Evolutionary conservation across 495 filamentous ascomycete species (phyloP).

Genomic region (Xylaria cubensis): DNA sequence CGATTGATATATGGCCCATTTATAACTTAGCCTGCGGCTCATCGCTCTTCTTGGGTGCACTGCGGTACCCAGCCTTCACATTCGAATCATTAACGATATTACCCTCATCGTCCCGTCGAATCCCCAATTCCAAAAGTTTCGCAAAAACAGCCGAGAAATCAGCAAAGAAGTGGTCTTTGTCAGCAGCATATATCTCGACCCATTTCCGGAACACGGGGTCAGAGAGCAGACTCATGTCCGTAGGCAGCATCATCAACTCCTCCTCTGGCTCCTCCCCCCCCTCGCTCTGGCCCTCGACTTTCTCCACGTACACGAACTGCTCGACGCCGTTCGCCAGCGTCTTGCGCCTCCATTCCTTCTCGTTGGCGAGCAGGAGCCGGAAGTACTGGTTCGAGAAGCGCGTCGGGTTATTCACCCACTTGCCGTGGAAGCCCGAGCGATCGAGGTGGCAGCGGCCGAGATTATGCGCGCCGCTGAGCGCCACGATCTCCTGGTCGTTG

Average conservation of each 20-base stretch:
- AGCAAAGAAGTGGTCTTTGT: slow-evolving; percentile 67
- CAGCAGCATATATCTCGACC: slow-evolving; percentile 65
- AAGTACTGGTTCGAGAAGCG: slow-evolving; percentile 71
- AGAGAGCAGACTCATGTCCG: slow-evolving; percentile 49
- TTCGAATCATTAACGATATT: slow-evolving; percentile 60
- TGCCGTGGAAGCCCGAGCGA: slow-evolving; percentile 65
- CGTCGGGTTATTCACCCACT: slow-evolving; percentile 70
- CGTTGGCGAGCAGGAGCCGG: slow-evolving; percentile 58
- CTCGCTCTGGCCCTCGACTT: slow-evolving; percentile 49
- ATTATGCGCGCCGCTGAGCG: slow-evolving; percentile 65
- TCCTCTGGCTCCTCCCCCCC: slow-evolving; percentile 56
- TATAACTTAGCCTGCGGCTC: slow-evolving; percentile 46
- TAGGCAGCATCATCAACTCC: slow-evolving; percentile 64
- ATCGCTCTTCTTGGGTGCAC: slow-evolving; percentile 66
- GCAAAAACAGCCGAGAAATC: slow-evolving; percentile 66
- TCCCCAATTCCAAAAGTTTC: slow-evolving; percentile 68
- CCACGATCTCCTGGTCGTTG: slow-evolving; percentile 69
- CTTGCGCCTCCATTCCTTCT: slow-evolving; percentile 58
- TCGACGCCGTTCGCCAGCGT: slow-evolving; percentile 58
- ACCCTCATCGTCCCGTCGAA: slow-evolving; percentile 59
- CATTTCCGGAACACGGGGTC: slow-evolving; percentile 51
- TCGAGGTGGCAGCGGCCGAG: slow-evolving; percentile 67
- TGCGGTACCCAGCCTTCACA: slow-evolving; percentile 59
- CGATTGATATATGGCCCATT: neutral
- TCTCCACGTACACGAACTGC: slow-evolving; percentile 66